These are phyloP conservation scores for Oryza meyeriana DNA, from an alignment of 176 grass and related monocot species.

Conservation along the genomic window DNA sequence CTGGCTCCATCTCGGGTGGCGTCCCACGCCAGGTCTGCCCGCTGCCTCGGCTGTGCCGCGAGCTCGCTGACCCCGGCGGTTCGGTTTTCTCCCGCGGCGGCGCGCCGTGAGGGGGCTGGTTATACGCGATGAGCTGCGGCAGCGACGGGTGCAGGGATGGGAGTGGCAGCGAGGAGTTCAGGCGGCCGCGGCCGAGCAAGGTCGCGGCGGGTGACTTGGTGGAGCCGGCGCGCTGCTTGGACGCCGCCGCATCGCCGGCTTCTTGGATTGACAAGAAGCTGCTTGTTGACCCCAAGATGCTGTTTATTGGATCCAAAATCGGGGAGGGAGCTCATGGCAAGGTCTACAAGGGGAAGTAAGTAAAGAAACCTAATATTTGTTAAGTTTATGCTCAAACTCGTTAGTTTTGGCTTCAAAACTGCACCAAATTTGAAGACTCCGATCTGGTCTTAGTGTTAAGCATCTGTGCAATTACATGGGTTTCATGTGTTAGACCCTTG, in stretches of 20 bases:
- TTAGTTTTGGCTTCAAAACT: background rate
- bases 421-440: constrained; percentile 8
- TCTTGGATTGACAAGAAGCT: constrained; percentile 73
- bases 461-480: background rate
- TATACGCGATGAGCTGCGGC: constrained; percentile 56
- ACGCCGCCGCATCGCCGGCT: constrained; percentile 26
- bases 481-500: background rate
- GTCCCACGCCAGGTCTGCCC: background rate
- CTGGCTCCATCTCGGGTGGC: background rate
- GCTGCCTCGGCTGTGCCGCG: constrained; percentile 38
- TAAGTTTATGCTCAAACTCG: background rate
- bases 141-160: constrained; percentile 47
- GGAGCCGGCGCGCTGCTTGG: constrained; percentile 37
- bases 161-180: constrained; percentile 38
- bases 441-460: constrained; percentile 5
- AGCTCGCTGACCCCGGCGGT: constrained; percentile 36
- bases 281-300: constrained; percentile 82
- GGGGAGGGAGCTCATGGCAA: constrained; percentile 98
- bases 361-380: background rate
- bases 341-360: constrained; percentile 99
- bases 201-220: constrained; percentile 44
- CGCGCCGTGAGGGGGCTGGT: constrained; percentile 2
- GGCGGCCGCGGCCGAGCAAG: constrained; percentile 48
- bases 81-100: constrained; percentile 11
- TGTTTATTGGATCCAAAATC: constrained; percentile 85